Conservation (phyloP, 257 asterid species). For the Salvia miltiorrhiza region DNA sequence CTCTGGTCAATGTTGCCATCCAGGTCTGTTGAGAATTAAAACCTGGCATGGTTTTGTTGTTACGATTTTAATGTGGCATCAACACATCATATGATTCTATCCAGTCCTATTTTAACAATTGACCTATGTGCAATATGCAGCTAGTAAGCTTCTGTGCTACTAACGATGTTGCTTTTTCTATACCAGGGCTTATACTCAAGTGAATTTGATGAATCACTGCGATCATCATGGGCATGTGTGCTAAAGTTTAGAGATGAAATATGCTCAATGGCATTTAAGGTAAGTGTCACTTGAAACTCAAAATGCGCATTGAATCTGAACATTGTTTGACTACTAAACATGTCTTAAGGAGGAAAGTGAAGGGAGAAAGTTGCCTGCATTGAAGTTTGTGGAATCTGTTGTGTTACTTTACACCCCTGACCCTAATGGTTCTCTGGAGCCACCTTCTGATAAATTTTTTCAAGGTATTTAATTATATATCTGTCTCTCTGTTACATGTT, state of each 20-base stretch:
- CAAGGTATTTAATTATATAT: slow-evolving; percentile 43
- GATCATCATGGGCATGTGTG: slow-evolving; percentile 70
- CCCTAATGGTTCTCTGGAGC: slow-evolving; percentile 78
- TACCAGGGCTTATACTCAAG: slow-evolving; percentile 74
- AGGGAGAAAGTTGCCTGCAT: slow-evolving; percentile 86
- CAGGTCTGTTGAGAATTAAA: slow-evolving; percentile 47
- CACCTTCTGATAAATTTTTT: slow-evolving; percentile 62
- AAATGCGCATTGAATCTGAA: slow-evolving; percentile 11
- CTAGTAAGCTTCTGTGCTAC: slow-evolving; percentile 5
- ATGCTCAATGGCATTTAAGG: slow-evolving; percentile 83
- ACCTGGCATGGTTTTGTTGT: neutral
- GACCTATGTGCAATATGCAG: slow-evolving; percentile 11
- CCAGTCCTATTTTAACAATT: neutral
- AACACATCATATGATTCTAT: neutral
- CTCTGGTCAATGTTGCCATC: slow-evolving; percentile 63
- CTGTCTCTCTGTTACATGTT: neutral
- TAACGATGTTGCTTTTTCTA: slow-evolving; percentile 18
- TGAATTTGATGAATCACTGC: slow-evolving; percentile 57
- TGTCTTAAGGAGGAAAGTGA: slow-evolving; percentile 68
- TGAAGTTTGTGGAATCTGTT: slow-evolving; percentile 85
- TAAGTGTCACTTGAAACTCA: slow-evolving; percentile 30
- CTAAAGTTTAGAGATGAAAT: slow-evolving; percentile 83
- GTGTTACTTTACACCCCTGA: slow-evolving; percentile 89
- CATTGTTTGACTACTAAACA: slow-evolving; percentile 32
- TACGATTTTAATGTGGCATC: slow-evolving; percentile 17